These are phyloP conservation scores for Fragilaria radians DNA, from an alignment of 108 stramenopile species.

Conservation along the genomic window DNA sequence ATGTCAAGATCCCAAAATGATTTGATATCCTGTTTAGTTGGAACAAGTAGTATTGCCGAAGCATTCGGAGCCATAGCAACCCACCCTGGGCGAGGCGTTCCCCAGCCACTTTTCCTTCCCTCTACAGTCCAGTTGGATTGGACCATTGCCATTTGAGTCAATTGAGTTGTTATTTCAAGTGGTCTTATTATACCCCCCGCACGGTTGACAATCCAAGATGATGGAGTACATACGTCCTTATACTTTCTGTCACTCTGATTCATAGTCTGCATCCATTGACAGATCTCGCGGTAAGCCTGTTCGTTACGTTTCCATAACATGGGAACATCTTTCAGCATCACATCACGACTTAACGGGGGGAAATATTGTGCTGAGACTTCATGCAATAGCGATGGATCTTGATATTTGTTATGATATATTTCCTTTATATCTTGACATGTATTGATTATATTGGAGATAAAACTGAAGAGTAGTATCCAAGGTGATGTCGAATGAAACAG, in stretches of 20 bases:
- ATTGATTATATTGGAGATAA: conserved; percentile 37
- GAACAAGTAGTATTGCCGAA: not conserved
- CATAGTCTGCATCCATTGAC: not conserved
- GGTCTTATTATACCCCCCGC: not conserved
- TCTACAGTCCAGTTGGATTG: not conserved
- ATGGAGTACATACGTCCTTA: not conserved
- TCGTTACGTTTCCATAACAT: conserved; percentile 31
- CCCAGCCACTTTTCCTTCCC: not conserved
- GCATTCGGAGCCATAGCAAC: not conserved
- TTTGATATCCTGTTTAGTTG: not conserved
- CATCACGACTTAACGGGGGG: conserved; percentile 47
- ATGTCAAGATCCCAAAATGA: too few species aligned
- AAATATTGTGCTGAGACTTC: not conserved
- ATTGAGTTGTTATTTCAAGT: not conserved
- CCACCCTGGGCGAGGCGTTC: not conserved
- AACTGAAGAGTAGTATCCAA: conserved; percentile 60
- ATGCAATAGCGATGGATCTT: not conserved
- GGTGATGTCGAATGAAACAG: conserved; percentile 57
- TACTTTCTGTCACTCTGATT: not conserved
- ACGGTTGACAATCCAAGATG: not conserved
- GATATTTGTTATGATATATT: not conserved
- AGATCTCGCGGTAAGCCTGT: too few species aligned
- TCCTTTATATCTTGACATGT: not conserved
- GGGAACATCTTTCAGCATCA: conserved; percentile 54
- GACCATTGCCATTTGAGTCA: not conserved